These are phyloP conservation scores for Capsella rubella DNA, from an alignment of 441 rosid genomes.

Conservation along the genomic window DNA sequence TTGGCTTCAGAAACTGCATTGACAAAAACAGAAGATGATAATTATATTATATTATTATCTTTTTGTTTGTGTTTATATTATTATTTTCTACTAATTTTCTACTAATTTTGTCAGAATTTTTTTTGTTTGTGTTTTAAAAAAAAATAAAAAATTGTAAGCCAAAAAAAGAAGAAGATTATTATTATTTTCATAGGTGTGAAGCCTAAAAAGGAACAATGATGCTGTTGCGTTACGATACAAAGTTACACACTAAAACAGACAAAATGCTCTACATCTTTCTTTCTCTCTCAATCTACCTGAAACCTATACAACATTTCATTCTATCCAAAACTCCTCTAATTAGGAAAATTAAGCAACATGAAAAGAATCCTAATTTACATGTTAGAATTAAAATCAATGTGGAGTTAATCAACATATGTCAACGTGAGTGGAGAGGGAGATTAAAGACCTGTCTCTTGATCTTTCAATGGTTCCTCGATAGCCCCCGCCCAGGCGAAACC, in stretches of 20 bases:
- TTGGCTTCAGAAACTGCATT: no score
- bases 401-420: slow-evolving; percentile 28
- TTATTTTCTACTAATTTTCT: no score
- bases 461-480: slow-evolving; percentile 38
- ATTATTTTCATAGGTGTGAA: slow-evolving; percentile 17
- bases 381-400: slow-evolving; percentile 41
- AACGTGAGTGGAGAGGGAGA: slow-evolving; percentile 30
- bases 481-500: slow-evolving; percentile 31
- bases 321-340: slow-evolving; percentile 39
- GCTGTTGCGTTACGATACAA: slow-evolving; percentile 28
- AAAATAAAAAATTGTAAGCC: no score
- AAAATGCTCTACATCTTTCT: slow-evolving; percentile 35
- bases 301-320: slow-evolving; percentile 47
- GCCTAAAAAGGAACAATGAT: slow-evolving; percentile 32
- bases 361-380: slow-evolving; percentile 44
- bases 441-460: slow-evolving; percentile 29
- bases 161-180: no score
- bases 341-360: background rate
- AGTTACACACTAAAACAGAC: slow-evolving; percentile 42
- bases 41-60: no score
- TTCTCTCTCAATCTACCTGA: slow-evolving; percentile 25
- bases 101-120: no score
- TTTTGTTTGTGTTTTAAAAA: no score
- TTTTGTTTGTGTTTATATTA: no score
- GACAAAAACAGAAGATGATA: no score